phyloP scores from a whole-genome alignment of 2,329 filamentous ascomycete genomes.

The Colletotrichum melonis region DNA sequence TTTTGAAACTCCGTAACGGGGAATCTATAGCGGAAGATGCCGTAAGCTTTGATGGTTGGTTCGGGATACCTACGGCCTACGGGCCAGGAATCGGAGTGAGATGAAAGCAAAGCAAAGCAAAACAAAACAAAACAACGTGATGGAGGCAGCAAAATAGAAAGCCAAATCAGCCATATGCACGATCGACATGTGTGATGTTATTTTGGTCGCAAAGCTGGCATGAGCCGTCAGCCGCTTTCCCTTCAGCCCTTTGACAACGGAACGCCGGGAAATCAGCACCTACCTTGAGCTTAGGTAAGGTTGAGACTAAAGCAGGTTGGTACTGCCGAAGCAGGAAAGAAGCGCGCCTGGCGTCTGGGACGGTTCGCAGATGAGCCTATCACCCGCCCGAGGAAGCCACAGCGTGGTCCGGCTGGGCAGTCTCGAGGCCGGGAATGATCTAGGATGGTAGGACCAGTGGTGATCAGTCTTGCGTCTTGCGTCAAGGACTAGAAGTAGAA shows the following conservation, averaged over 20 bases:
- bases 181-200: not conserved
- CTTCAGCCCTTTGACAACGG: not conserved
- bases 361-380: conserved; percentile 26
- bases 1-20: not conserved
- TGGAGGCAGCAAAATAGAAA: not conserved
- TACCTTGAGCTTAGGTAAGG: not conserved
- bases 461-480: conserved; percentile 15
- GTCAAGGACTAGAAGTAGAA: conserved; percentile 4
- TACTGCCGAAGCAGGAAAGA: no score
- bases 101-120: not conserved
- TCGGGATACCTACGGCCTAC: not conserved
- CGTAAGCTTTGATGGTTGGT: not conserved
- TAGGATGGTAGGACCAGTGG: not conserved
- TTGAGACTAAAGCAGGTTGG: not conserved
- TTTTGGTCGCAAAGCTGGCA: not conserved
- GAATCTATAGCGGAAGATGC: conserved; percentile 14
- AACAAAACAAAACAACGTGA: not conserved
- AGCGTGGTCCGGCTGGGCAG: conserved; percentile 27
- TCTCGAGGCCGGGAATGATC: not conserved
- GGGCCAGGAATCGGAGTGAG: not conserved
- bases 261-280: not conserved
- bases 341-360: not conserved
- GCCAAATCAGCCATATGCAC: not conserved
- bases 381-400: conserved; percentile 13
- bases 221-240: conserved; percentile 7